A percentile compares a stretch with the other conserved stretches of the same genome.
Evolutionary conservation across 2,329 filamentous ascomycete genomes (phyloP).

Genomic region (Ascocoryne sarcoides): DNA sequence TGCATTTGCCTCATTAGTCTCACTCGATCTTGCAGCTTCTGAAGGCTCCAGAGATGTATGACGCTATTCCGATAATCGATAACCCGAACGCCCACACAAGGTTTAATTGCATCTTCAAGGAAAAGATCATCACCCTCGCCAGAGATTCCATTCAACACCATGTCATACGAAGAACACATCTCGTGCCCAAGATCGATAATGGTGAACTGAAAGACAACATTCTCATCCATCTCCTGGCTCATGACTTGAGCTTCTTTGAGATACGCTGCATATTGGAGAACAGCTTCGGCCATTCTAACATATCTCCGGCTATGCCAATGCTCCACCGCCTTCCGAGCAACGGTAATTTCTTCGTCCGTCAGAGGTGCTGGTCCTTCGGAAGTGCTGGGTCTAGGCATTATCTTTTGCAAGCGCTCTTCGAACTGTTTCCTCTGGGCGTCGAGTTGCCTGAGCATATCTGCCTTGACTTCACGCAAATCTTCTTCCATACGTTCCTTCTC

Average conservation of each 20-base stretch:
- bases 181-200: slow-evolving; percentile 83
- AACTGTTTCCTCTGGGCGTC: slow-evolving; percentile 76
- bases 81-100: slow-evolving; percentile 82
- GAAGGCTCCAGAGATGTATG: slow-evolving; percentile 87
- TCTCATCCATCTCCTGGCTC: slow-evolving; percentile 92
- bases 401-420: slow-evolving; percentile 72
- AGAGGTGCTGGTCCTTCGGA: slow-evolving; percentile 36
- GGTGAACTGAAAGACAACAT: slow-evolving; percentile 89
- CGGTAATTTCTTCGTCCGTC: slow-evolving; percentile 61
- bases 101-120: slow-evolving; percentile 74
- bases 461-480: slow-evolving; percentile 66
- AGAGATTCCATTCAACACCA: slow-evolving; percentile 84
- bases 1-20: slow-evolving; percentile 94
- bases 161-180: slow-evolving; percentile 89
- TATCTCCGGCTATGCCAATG: slow-evolving; percentile 82
- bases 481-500: slow-evolving; percentile 84
- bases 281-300: slow-evolving; percentile 86
- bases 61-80: slow-evolving; percentile 83
- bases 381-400: slow-evolving; percentile 51
- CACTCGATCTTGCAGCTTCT: slow-evolving; percentile 82
- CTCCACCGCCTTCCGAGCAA: slow-evolving; percentile 56
- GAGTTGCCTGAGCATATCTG: slow-evolving; percentile 82
- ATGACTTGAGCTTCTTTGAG: slow-evolving; percentile 96
- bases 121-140: slow-evolving; percentile 76
- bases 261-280: slow-evolving; percentile 77